Conservation (phyloP, 441 rosid genomes). For the Adansonia madagascariensis region DNA sequence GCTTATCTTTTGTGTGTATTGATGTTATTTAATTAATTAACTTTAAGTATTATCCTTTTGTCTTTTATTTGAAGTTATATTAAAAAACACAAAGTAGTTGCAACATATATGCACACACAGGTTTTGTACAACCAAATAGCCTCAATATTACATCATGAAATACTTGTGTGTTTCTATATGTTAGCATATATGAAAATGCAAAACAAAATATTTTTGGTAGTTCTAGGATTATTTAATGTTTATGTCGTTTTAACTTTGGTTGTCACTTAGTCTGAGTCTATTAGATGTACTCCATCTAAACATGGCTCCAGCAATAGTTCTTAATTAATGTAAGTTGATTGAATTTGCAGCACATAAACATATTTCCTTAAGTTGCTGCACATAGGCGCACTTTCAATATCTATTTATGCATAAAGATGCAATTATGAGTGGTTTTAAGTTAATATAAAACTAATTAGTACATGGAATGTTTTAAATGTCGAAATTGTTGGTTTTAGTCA, state of each 20-base stretch:
- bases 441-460: neutral
- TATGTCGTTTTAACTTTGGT: neutral
- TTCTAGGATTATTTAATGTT: neutral
- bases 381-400: neutral
- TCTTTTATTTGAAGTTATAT: neutral
- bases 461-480: neutral
- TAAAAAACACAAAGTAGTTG: neutral
- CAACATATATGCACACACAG: neutral
- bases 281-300: neutral
- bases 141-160: neutral
- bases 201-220: neutral
- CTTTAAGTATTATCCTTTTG: neutral
- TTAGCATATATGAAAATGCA: neutral
- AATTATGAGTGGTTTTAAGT: neutral
- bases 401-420: neutral
- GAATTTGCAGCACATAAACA: neutral
- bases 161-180: neutral
- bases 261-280: neutral
- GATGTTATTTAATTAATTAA: neutral
- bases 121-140: neutral
- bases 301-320: neutral
- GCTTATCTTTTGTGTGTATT: neutral
- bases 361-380: constrained; percentile 3
- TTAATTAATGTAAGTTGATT: neutral
- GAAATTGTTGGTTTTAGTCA: neutral